phyloP scores from a whole-genome alignment of 2,329 filamentous ascomycete species.

The Triangularia setosa region DNA sequence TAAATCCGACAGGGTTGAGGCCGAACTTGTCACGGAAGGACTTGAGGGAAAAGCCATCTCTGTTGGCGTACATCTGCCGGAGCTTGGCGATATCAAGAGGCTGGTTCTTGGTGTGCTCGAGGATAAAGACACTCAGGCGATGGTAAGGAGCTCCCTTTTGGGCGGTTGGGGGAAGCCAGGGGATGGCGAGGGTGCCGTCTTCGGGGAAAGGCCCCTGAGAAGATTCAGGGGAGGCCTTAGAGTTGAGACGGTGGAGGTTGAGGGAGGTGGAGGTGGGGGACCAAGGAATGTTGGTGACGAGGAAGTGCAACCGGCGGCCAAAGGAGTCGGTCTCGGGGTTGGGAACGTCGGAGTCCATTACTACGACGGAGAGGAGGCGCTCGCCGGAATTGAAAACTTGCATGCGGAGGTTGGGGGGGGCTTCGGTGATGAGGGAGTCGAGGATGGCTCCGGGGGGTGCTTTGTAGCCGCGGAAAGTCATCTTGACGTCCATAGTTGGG shows the following conservation, averaged over 20 bases:
- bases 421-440: constrained; percentile 68
- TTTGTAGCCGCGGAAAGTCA: constrained; percentile 70
- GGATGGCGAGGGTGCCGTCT: constrained; percentile 59
- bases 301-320: constrained; percentile 77
- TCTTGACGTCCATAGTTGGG: constrained; percentile 71
- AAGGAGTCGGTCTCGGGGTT: constrained; percentile 72
- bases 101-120: constrained; percentile 68
- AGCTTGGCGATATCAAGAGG: constrained; percentile 56
- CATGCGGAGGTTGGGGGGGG: constrained; percentile 70
- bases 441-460: constrained; percentile 76
- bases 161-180: constrained; percentile 82
- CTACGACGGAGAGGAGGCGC: constrained; percentile 76
- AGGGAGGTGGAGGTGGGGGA: constrained; percentile 54
- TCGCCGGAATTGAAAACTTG: constrained; percentile 81
- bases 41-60: constrained; percentile 71
- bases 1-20: constrained; percentile 73
- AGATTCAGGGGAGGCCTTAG: constrained; percentile 33
- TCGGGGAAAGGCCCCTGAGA: not conserved
- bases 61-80: constrained; percentile 47
- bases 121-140: constrained; percentile 75
- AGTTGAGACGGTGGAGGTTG: constrained; percentile 59
- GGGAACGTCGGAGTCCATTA: constrained; percentile 89
- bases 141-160: constrained; percentile 92
- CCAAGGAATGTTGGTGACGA: constrained; percentile 64
- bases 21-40: constrained; percentile 67